A percentile compares a stretch with the other conserved stretches of the same genome.
Evolutionary conservation across 257 asterid genomes (phyloP).

Genomic region (Nicotiana tomentosiformis): DNA sequence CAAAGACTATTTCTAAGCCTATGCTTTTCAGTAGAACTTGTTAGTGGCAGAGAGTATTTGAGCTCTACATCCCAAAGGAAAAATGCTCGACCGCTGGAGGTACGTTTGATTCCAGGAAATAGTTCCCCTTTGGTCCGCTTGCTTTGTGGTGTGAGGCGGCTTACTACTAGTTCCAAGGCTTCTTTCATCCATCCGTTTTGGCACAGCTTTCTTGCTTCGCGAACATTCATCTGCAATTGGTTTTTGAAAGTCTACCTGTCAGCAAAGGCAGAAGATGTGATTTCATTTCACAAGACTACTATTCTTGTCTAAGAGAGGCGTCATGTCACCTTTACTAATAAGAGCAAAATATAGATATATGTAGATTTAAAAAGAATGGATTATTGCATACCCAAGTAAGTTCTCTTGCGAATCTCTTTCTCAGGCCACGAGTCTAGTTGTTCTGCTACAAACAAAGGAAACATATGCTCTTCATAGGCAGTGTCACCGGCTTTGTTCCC

Average conservation of each 20-base stretch:
- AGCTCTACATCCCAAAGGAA: conserved; percentile 8
- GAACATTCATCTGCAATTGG: conserved; percentile 25
- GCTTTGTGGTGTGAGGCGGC: conserved; percentile 6
- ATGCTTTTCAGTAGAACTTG: conserved; percentile 5
- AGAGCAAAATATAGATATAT: neutral
- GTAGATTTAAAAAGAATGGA: neutral
- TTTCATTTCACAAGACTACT: neutral
- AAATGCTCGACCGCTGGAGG: neutral
- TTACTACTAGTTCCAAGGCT: conserved; percentile 33
- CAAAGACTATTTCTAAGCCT: neutral
- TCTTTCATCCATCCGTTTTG: conserved; percentile 43
- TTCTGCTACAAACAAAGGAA: conserved; percentile 60
- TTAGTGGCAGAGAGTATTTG: neutral
- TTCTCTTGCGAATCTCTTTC: conserved; percentile 68
- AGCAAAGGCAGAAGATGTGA: neutral
- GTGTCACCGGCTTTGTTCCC: conserved; percentile 50
- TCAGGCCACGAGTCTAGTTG: conserved; percentile 85
- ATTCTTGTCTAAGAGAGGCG: neutral
- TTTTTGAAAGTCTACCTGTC: neutral
- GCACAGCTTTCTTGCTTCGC: conserved; percentile 37
- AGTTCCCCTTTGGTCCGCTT: neutral
- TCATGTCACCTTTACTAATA: neutral
- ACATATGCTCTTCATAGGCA: conserved; percentile 62
- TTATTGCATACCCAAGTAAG: conserved; percentile 50
- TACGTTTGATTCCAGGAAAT: neutral